Conservation (phyloP, 2,329 filamentous ascomycete species). For the Coniochaeta sp. region DNA sequence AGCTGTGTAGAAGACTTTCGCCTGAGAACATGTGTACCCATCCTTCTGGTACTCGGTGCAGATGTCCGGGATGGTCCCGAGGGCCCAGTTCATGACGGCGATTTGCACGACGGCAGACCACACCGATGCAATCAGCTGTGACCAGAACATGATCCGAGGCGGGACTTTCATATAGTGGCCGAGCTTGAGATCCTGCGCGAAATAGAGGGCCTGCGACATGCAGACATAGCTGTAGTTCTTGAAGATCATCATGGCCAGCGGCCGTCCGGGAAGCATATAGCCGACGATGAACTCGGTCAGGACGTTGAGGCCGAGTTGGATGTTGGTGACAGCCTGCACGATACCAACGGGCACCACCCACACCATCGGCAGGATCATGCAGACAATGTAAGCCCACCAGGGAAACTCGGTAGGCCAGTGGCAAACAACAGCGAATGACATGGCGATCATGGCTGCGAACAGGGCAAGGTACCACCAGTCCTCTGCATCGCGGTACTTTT, state of each 20-base stretch:
- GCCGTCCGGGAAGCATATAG: conserved; percentile 64
- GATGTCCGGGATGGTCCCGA: conserved; percentile 53
- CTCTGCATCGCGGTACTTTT: conserved; percentile 50
- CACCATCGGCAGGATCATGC: conserved; percentile 47
- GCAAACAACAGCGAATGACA: conserved; percentile 46
- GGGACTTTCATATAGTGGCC: conserved; percentile 63
- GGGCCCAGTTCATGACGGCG: conserved; percentile 57
- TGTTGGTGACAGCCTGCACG: conserved; percentile 54
- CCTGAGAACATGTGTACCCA: conserved; percentile 48
- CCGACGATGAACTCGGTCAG: conserved; percentile 67
- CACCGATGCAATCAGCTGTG: conserved; percentile 50
- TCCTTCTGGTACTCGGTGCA: conserved; percentile 47
- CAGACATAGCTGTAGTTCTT: conserved; percentile 66
- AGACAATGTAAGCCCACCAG: conserved; percentile 50
- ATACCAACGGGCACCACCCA: conserved; percentile 56
- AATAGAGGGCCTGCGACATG: conserved; percentile 59
- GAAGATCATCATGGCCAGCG: conserved; percentile 71
- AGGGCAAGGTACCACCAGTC: conserved; percentile 52
- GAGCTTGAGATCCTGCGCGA: conserved; percentile 58
- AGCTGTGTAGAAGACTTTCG: conserved; percentile 56
- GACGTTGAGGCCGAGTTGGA: conserved; percentile 60
- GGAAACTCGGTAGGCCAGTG: conserved; percentile 50
- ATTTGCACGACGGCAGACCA: conserved; percentile 58
- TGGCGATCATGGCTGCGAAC: conserved; percentile 43
- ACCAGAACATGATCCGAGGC: conserved; percentile 53